Evolutionary conservation across 768 basidiomycete species (phyloP), one percentile per base, ranked within the genome.

Genomic region (Kwoniella sp.): DNA sequence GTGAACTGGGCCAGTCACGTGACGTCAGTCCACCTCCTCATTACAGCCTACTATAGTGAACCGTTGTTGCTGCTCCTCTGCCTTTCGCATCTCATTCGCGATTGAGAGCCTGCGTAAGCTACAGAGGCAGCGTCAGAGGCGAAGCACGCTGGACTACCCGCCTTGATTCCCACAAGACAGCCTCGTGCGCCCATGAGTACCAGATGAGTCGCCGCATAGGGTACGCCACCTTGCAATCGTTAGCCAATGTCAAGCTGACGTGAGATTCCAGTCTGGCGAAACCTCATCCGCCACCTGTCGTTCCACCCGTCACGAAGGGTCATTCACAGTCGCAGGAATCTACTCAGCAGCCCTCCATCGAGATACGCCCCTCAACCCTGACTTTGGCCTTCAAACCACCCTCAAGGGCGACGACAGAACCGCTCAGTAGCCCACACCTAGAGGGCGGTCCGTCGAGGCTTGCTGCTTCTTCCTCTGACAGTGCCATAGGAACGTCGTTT

Each of bases 341-440:
- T 5, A 58, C 57, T 19, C 57, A 58, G 15, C 57, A 58, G 34
- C 57, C 57, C 29, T 53, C 39, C 17, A 53, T 52, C 22, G 52
- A 54, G 36, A 37, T 54, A 6, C 28, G n/a, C 17, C 52, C 52
- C 6, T 14, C 44, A 11, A 25, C 45, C 9, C 26, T 19, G 8
- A 14, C 39, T 4, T 32, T 23, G 25, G 34, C 19, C 0, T 33
- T 43, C 17, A 14, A 12, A 32, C 4, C 22, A 22, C 19, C 45
- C n/a, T 32, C 17, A 9, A 17, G 3, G 8, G 37, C 28, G 8
- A n/a, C 17, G 23, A 29, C 23, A n/a, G 41, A 29, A 43, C 28
- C 41, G 14, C 42, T 23, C 33, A n/a, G 17, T 22, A 9, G 29
- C 17, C 0, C 23, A 23, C 19, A n/a, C n/a, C n/a, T n/a, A n/a